Percentiles rank a stretch among this genome's conserved stretches.
Conservation (phyloP, 805 yeast species). For the Candida tallmaniae region DNA sequence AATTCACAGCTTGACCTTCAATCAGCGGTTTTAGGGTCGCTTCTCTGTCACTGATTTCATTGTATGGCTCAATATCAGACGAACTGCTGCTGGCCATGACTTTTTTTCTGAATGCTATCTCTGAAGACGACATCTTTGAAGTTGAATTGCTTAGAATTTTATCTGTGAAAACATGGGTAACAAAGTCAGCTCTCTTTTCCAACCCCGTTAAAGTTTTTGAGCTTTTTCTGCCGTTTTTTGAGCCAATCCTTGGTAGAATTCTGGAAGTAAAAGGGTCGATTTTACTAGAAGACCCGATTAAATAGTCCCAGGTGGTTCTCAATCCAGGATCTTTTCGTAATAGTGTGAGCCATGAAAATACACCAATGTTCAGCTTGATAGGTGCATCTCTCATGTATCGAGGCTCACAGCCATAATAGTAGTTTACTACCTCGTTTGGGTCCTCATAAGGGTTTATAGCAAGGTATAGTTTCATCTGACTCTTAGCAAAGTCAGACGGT, state of each 20-base stretch:
- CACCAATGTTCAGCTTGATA: slow-evolving; percentile 46
- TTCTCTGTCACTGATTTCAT: slow-evolving; percentile 3
- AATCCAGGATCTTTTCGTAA: slow-evolving; percentile 40
- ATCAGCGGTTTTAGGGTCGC: background rate
- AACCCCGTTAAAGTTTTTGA: background rate
- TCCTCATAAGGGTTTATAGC: slow-evolving; percentile 22
- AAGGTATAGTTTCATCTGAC: slow-evolving; percentile 4
- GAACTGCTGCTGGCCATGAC: slow-evolving; percentile 22
- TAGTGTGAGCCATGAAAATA: slow-evolving; percentile 46
- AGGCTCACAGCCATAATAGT: slow-evolving; percentile 41
- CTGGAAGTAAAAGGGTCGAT: background rate
- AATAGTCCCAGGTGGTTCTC: slow-evolving; percentile 1
- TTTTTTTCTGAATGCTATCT: slow-evolving; percentile 18
- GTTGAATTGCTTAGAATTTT: background rate
- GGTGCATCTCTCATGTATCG: slow-evolving; percentile 33
- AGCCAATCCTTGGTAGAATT: background rate
- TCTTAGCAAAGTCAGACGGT: background rate
- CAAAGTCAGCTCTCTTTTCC: background rate
- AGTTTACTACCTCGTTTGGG: slow-evolving; percentile 33
- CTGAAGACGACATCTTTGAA: slow-evolving; percentile 13
- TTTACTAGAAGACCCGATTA: background rate
- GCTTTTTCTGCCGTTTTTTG: background rate
- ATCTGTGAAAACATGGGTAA: background rate
- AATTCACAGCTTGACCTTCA: background rate
- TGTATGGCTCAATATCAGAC: slow-evolving; percentile 19